These are phyloP conservation scores for Beauveria varroae DNA, from an alignment of 2,329 filamentous ascomycete genomes.

Conservation along the genomic window DNA sequence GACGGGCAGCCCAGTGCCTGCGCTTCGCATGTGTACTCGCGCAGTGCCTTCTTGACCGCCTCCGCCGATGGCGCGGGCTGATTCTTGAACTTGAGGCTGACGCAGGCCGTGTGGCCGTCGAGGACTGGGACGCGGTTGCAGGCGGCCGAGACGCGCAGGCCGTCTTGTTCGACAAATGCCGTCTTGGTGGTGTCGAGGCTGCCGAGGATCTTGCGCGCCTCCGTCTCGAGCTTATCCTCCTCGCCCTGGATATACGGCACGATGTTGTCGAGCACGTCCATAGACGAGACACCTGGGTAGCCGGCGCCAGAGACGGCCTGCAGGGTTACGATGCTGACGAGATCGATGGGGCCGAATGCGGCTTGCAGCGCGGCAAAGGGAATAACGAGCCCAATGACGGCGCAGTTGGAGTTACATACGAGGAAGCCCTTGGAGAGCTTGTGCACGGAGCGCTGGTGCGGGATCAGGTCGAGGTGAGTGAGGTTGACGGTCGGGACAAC, in stretches of 20 bases:
- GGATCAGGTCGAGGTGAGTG: slow-evolving; percentile 75
- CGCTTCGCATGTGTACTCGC: slow-evolving; percentile 74
- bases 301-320: slow-evolving; percentile 92
- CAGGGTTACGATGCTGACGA: slow-evolving; percentile 76
- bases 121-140: slow-evolving; percentile 94
- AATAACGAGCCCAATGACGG: slow-evolving; percentile 91
- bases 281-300: slow-evolving; percentile 81
- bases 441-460: slow-evolving; percentile 73
- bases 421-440: slow-evolving; percentile 77
- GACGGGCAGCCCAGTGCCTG: slow-evolving; percentile 80
- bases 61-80: slow-evolving; percentile 67
- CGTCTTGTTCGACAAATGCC: slow-evolving; percentile 66
- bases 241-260: slow-evolving; percentile 90
- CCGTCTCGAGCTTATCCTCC: slow-evolving; percentile 92
- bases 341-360: slow-evolving; percentile 74
- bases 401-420: slow-evolving; percentile 97
- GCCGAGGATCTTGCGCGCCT: slow-evolving; percentile 92
- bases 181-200: slow-evolving; percentile 61
- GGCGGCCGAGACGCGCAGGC: slow-evolving; percentile 71
- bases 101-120: slow-evolving; percentile 92
- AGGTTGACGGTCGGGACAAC: slow-evolving; percentile 95
- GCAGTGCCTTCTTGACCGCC: slow-evolving; percentile 70
- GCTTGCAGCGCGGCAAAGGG: slow-evolving; percentile 86
- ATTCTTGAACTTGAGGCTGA: slow-evolving; percentile 74
- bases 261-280: slow-evolving; percentile 96